Conservation (phyloP, 2,329 filamentous ascomycete species). For the Pestalotiopsis sp. region DNA sequence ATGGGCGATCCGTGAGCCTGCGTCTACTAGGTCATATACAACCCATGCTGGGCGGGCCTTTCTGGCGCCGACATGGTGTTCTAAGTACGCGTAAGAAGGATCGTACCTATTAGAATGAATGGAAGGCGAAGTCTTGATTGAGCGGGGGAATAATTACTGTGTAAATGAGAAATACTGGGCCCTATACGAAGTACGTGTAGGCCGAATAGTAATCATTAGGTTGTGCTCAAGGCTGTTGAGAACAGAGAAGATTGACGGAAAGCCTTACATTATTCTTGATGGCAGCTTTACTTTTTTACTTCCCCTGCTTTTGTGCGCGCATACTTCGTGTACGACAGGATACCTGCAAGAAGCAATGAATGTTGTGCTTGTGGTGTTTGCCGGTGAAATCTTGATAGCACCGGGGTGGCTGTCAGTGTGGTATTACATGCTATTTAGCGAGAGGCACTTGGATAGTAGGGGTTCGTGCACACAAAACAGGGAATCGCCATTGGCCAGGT, state of each 20-base stretch:
- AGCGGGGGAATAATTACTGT: not conserved
- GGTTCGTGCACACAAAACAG: slow-evolving; percentile 8
- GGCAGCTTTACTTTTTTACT: too few relatives aligned
- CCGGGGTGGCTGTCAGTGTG: not conserved
- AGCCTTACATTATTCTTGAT: too few relatives aligned
- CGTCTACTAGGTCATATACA: not conserved
- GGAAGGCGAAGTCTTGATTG: not conserved
- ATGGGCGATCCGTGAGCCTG: not conserved
- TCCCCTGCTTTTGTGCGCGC: too few relatives aligned
- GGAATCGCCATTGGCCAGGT: slow-evolving; percentile 2
- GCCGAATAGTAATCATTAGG: too few relatives aligned
- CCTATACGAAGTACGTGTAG: too few relatives aligned
- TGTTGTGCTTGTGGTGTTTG: not conserved
- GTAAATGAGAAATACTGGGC: too few relatives aligned
- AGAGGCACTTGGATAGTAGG: not conserved
- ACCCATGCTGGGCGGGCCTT: not conserved
- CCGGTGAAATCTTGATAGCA: not conserved
- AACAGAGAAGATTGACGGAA: too few relatives aligned
- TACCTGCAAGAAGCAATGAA: not conserved
- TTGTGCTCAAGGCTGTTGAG: too few relatives aligned
- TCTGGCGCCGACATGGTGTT: not conserved
- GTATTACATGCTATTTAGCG: not conserved
- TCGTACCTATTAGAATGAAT: not conserved
- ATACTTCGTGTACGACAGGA: not conserved
- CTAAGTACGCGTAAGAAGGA: not conserved